Evolutionary conservation across 2,329 filamentous ascomycete species (phyloP).

Genomic region (Dactylonectria macrodidyma): DNA sequence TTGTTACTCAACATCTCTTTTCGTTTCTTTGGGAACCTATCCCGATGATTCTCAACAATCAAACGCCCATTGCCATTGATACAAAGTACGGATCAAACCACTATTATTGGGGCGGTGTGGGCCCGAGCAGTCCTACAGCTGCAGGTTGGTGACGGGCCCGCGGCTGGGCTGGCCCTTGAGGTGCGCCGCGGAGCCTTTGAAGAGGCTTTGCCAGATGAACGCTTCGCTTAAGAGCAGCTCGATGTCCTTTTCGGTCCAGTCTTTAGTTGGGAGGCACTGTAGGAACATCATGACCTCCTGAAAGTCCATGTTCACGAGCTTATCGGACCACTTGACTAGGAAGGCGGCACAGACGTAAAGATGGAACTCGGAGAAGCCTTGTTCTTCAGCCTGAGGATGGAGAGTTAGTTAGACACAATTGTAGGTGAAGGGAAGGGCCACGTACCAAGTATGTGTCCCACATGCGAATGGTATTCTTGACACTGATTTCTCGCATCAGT

Average conservation of each 20-base stretch:
- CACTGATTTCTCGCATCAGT: slow-evolving; percentile 96
- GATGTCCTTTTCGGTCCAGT: slow-evolving; percentile 98
- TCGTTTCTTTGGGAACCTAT: slow-evolving; percentile 3
- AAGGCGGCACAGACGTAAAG: slow-evolving; percentile 98
- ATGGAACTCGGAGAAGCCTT: slow-evolving; percentile 98
- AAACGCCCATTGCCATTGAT: not conserved
- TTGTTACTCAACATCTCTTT: slow-evolving; percentile 13
- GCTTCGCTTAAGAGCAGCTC: slow-evolving; percentile 95
- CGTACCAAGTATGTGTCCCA: slow-evolving; percentile 98
- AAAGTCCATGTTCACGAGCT: slow-evolving; percentile 97
- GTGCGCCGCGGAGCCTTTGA: slow-evolving; percentile 94
- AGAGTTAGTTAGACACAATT: slow-evolving; percentile 13
- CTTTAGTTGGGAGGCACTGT: slow-evolving; percentile 90
- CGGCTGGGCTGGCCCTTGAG: slow-evolving; percentile 69
- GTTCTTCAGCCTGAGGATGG: slow-evolving; percentile 85
- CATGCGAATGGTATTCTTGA: slow-evolving; percentile 97
- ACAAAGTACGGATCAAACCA: not conserved
- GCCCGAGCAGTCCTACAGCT: slow-evolving; percentile 48
- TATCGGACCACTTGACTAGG: slow-evolving; percentile 97
- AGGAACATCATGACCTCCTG: slow-evolving; percentile 99
- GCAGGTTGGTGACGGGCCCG: slow-evolving; percentile 54
- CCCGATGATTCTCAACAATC: not conserved
- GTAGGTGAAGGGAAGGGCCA: slow-evolving; percentile 29
- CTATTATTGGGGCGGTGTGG: not conserved
- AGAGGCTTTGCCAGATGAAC: slow-evolving; percentile 98